Conservation (phyloP, 73 alveolate genomes). For the Breviolum minutum region DNA sequence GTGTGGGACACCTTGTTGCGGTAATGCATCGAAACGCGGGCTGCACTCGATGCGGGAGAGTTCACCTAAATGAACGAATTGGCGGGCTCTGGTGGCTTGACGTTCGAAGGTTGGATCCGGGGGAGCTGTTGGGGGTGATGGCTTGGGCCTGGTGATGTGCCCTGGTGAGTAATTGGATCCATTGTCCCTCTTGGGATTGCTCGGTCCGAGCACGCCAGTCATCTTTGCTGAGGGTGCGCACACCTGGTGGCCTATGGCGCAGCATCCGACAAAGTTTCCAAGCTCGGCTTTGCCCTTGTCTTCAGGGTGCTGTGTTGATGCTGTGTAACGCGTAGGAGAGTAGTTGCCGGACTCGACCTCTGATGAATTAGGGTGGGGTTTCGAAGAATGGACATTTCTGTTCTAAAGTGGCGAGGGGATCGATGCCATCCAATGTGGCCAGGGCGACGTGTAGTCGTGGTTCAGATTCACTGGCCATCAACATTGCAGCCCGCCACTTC, state of each 20-base stretch:
- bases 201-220: not conserved
- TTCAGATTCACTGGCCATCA: too few relatives aligned
- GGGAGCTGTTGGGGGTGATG: not conserved
- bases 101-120: not conserved
- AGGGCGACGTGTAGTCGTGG: not conserved
- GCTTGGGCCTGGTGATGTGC: not conserved
- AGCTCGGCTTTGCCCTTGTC: not conserved
- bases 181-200: not conserved
- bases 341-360: constrained; percentile 21
- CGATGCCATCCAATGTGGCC: not conserved
- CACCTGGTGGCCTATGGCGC: not conserved
- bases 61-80: not conserved
- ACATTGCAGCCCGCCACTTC: too few relatives aligned
- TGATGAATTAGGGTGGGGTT: not conserved
- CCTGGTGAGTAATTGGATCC: not conserved
- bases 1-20: too few relatives aligned
- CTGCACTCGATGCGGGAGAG: too few relatives aligned
- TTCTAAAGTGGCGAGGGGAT: not conserved
- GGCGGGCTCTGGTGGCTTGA: not conserved
- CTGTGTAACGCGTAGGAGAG: not conserved
- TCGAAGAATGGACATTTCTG: not conserved
- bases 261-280: constrained; percentile 16
- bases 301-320: not conserved
- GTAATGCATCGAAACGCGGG: too few relatives aligned
- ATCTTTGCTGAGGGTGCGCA: not conserved